A percentile compares a stretch with the other conserved stretches of the same genome.
Evolutionary conservation across 2,329 filamentous ascomycete genomes (phyloP).

Genomic region (Phialophora macrospora): DNA sequence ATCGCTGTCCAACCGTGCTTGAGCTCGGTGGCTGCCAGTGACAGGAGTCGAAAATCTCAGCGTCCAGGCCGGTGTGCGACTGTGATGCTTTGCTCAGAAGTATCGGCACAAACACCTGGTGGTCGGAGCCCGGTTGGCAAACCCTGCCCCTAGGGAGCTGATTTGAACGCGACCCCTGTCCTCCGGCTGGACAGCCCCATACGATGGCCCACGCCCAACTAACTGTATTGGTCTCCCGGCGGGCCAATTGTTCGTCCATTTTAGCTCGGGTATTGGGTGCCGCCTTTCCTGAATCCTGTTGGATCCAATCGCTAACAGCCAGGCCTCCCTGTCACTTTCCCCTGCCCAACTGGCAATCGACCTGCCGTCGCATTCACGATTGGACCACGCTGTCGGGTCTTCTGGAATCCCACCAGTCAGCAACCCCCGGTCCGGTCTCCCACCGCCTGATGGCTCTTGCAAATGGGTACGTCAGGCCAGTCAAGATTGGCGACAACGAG

Average conservation of each 20-base stretch:
- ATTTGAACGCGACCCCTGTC: background rate
- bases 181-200: background rate
- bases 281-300: slow-evolving; percentile 1
- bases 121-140: background rate
- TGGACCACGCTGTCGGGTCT: slow-evolving; percentile 19
- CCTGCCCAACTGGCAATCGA: slow-evolving; percentile 11
- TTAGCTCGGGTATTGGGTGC: slow-evolving; percentile 6
- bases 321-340: background rate
- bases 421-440: background rate
- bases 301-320: slow-evolving; percentile 7
- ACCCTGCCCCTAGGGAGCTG: slow-evolving; percentile 2
- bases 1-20: background rate
- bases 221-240: background rate
- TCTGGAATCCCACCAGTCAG: slow-evolving; percentile 10
- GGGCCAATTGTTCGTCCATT: slow-evolving; percentile 12
- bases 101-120: background rate
- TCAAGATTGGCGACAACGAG: background rate
- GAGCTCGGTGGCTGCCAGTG: background rate
- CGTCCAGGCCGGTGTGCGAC: background rate
- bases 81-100: background rate
- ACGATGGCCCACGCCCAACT: background rate
- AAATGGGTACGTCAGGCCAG: background rate
- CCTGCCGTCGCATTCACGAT: slow-evolving; percentile 11
- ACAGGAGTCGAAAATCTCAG: background rate
- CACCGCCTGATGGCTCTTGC: background rate